Percentiles rank a stretch among this genome's conserved stretches.
Conservation (phyloP, 139 green algal species). For the Pseudopediastrum boryanum region DNA sequence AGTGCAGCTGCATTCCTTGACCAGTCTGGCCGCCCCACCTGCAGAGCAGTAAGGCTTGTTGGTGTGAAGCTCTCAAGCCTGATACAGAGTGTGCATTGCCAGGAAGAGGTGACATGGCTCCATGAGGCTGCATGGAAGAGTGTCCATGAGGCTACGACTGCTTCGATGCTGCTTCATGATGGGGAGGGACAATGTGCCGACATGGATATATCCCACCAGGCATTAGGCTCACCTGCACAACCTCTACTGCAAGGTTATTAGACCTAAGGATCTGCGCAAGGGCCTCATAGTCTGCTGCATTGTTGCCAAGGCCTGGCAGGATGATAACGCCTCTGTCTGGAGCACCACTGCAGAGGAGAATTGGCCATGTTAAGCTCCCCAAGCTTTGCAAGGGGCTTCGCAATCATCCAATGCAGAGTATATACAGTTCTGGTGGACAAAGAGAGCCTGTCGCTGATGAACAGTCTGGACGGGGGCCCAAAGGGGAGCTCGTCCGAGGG, state of each 20-base stretch:
- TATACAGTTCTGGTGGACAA: not conserved
- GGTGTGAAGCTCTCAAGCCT: not conserved
- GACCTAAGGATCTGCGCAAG: conserved; percentile 51
- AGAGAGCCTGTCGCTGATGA: too few relatives aligned
- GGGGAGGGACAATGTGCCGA: not conserved
- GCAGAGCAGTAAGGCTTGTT: not conserved
- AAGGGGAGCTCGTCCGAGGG: too few relatives aligned
- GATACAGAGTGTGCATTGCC: not conserved
- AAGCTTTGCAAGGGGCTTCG: not conserved
- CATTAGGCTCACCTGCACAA: conserved; percentile 52
- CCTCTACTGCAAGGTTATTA: conserved; percentile 28
- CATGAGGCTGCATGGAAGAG: not conserved
- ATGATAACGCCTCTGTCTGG: conserved; percentile 65
- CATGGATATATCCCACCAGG: not conserved
- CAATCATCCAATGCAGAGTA: not conserved
- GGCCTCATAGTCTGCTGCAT: conserved; percentile 74
- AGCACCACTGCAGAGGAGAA: too few relatives aligned
- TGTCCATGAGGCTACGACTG: not conserved
- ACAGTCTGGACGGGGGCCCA: too few relatives aligned
- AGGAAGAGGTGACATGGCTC: not conserved
- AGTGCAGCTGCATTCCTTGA: conserved; percentile 86
- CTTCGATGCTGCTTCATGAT: not conserved
- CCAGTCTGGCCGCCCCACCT: conserved; percentile 82
- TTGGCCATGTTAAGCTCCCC: too few relatives aligned
- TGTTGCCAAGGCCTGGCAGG: conserved; percentile 90